Conservation (phyloP, 1,284 basidiomycete species). For the Trichosporon ovoides region DNA sequence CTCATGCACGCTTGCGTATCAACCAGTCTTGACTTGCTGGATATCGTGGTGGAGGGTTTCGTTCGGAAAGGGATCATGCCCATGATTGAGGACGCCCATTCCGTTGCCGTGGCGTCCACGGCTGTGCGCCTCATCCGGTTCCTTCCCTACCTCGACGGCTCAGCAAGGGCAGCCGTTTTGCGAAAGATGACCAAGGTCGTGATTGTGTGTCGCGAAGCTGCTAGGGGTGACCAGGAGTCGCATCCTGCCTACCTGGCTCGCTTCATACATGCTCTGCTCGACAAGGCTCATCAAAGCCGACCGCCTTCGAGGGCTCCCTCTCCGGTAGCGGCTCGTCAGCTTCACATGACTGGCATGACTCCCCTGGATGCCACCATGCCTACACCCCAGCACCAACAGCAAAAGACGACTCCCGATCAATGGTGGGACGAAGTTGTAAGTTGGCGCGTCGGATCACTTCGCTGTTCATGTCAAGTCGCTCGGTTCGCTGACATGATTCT, state of each 20-base stretch:
- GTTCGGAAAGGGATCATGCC: constrained; percentile 26
- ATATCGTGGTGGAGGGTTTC: constrained; percentile 23
- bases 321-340: not conserved
- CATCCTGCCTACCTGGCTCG: constrained; percentile 23
- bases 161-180: constrained; percentile 18
- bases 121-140: constrained; percentile 22
- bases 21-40: constrained; percentile 19
- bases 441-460: not conserved
- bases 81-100: constrained; percentile 26
- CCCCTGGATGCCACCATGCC: not conserved
- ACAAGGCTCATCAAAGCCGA: constrained; percentile 21
- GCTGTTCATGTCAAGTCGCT: not conserved
- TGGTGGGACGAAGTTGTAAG: constrained; percentile 24
- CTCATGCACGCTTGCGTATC: constrained; percentile 21
- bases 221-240: constrained; percentile 18
- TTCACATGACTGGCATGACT: not conserved
- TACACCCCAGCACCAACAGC: constrained; percentile 8
- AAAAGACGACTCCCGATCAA: constrained; percentile 19
- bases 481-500: not conserved
- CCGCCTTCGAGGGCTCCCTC: constrained; percentile 14
- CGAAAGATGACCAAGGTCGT: constrained; percentile 23
- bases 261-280: constrained; percentile 21
- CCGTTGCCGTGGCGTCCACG: constrained; percentile 22
- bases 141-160: constrained; percentile 19
- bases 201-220: constrained; percentile 24